Base-by-base conservation (phyloP, 2,329 filamentous ascomycete genomes). In the Clonostachys rhizophaga region DNA sequence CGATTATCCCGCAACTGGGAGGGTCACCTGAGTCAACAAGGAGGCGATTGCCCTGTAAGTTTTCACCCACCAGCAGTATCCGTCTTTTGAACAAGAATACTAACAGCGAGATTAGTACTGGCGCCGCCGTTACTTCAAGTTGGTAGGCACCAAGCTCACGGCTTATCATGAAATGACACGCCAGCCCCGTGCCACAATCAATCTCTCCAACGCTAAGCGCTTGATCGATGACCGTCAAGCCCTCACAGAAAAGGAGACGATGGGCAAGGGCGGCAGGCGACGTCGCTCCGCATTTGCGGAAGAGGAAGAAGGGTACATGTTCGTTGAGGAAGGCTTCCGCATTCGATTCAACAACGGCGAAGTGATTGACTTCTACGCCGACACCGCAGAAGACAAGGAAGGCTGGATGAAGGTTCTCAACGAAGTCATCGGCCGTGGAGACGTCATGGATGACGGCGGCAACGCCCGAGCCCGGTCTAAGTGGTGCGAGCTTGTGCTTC, bases 251-350 rank as follows among this genome's bases (percentile, higher is more conserved):
- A 91, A 89, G 55, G 89, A 95, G 61, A 89, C 86, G 1, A 84
- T 79, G 13, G 87, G 86, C 48, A 88, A 84, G 62, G 81, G 80
- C 53, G 89, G 90, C 47, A 85, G 83, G 56, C 87, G 94, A 40
- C 87, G 94, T 47, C 91, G 95, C 65, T 96, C 91, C 34, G 94
- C 89, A 11, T 99, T 99, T 65, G 91, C 92, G 2, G 94, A 97
- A 67, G 94, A 99, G 55, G 94, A 99, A 69, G 94, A 99, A 64
- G 94, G 94, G 40, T 99, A 99, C 74, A 96, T 96, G 88, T 99
- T 99, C 65, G 92, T 99, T 46, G 94, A 99, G 66, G 94, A 99
- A 65, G 94, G 94, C 4, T 99, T 99, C 85, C 89, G 94, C 39
- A 95, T 99, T 64, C 90, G 92, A 49, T 99, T 99, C 69, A 95